A percentile compares a stretch with the other conserved stretches of the same genome.
Evolutionary conservation across 306 rosid genomes (phyloP).

Genomic region (Mimosa pudica): DNA sequence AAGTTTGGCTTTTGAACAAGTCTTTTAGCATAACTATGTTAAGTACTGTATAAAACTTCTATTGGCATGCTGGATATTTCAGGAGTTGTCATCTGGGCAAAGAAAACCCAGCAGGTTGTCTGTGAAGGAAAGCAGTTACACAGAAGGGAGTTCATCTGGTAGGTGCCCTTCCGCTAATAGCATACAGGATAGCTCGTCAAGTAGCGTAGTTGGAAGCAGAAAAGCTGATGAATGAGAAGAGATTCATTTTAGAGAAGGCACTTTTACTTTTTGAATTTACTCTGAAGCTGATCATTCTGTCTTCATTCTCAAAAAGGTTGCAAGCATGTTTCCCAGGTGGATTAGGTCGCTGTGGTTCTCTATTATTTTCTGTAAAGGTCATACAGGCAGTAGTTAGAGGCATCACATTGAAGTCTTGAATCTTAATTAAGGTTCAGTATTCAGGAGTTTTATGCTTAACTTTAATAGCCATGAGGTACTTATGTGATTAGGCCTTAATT

Average conservation of each 20-base stretch:
- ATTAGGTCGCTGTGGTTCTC: constrained; percentile 14
- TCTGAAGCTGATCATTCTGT: constrained; percentile 20
- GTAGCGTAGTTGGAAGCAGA: constrained; percentile 54
- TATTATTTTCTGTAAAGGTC: constrained; percentile 30
- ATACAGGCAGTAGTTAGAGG: not conserved
- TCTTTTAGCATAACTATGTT: constrained; percentile 10
- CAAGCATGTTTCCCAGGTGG: constrained; percentile 25
- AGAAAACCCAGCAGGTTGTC: constrained; percentile 48
- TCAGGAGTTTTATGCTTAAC: not conserved
- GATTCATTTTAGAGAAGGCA: constrained; percentile 14
- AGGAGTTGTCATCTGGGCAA: constrained; percentile 60
- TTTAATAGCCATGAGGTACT: not conserved
- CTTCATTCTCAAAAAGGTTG: constrained; percentile 10
- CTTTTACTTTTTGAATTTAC: constrained; percentile 28
- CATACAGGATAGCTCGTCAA: constrained; percentile 73
- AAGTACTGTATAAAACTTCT: constrained; percentile 20
- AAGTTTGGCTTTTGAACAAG: not conserved
- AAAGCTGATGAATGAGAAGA: constrained; percentile 48
- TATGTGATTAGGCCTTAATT: not conserved
- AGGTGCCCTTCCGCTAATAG: constrained; percentile 71
- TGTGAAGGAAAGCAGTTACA: constrained; percentile 47
- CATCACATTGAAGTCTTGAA: not conserved
- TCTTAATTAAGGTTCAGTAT: not conserved
- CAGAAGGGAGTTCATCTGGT: constrained; percentile 65
- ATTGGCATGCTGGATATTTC: constrained; percentile 31